Evolutionary conservation across 73 alveolate species (phyloP).

Genomic region (Stentor coeruleus): DNA sequence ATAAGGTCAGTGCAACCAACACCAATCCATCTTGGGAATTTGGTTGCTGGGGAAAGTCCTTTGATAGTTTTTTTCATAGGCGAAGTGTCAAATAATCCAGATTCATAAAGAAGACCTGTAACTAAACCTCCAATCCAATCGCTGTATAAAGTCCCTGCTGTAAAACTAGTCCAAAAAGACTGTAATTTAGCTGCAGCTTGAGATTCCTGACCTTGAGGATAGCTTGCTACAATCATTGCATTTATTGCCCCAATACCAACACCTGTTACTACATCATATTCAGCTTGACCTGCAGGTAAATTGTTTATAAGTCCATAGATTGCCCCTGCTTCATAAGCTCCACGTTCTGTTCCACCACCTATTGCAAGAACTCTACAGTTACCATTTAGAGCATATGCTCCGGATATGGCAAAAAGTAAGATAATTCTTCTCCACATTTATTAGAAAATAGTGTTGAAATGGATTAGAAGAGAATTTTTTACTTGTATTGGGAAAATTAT

Average conservation of each 20-base stretch:
- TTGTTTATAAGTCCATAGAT: conserved; percentile 19
- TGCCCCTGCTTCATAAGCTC: conserved; percentile 43
- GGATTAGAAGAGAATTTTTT: no score
- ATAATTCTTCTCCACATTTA: no score
- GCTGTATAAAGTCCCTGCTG: conserved; percentile 19
- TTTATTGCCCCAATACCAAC: conserved; percentile 41
- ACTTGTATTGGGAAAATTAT: no score
- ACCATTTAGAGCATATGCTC: no score
- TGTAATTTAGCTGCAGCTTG: conserved; percentile 23
- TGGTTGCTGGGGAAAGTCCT: neutral
- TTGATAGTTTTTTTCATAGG: conserved; percentile 36
- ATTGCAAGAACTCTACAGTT: conserved; percentile 32
- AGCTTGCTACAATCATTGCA: conserved; percentile 31
- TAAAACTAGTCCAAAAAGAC: conserved; percentile 35
- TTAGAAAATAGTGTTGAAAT: no score
- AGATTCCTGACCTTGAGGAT: conserved; percentile 22
- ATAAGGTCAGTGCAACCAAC: conserved; percentile 2
- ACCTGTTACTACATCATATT: conserved; percentile 36
- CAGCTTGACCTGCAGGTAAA: conserved; percentile 31
- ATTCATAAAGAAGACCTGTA: conserved; percentile 38
- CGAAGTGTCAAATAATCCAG: conserved; percentile 43
- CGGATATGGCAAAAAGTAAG: no score
- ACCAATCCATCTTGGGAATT: conserved; percentile 11
- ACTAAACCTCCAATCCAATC: conserved; percentile 41
- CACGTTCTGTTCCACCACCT: conserved; percentile 27